Evolutionary conservation across 495 filamentous ascomycete species (phyloP).

Genomic region (Thermothielavioides terrestris): DNA sequence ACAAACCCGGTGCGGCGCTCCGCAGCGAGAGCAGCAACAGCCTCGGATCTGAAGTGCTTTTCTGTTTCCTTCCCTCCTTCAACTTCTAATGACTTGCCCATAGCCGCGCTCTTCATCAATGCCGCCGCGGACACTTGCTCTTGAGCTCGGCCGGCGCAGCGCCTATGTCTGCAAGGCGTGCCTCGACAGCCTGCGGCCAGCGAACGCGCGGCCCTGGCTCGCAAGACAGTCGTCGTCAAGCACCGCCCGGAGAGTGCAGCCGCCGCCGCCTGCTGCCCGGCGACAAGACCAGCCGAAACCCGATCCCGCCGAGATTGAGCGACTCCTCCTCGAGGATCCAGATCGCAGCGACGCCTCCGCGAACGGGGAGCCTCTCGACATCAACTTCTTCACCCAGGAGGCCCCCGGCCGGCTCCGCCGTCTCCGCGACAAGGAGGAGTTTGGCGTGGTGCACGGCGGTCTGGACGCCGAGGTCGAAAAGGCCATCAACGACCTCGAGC

Average conservation of each 20-base stretch:
- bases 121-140: conserved; percentile 23
- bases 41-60: not conserved
- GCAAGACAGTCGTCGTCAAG: conserved; percentile 15
- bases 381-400: conserved; percentile 41
- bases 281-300: no score
- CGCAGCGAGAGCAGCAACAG: no score
- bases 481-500: conserved; percentile 42
- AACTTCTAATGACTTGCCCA: not conserved
- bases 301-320: conserved; percentile 1
- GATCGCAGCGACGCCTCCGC: conserved; percentile 1
- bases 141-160: conserved; percentile 21
- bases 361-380: conserved; percentile 8
- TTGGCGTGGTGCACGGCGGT: conserved; percentile 35
- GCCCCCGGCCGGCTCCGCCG: conserved; percentile 26
- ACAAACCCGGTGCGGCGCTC: not conserved
- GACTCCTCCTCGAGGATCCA: conserved; percentile 8
- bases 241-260: conserved; percentile 4
- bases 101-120: conserved; percentile 4
- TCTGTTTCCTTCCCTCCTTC: not conserved
- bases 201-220: conserved; percentile 16
- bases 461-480: conserved; percentile 34
- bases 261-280: not conserved
- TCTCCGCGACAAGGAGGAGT: conserved; percentile 28
- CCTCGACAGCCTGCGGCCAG: conserved; percentile 16
- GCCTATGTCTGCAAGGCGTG: conserved; percentile 31